Percentiles rank a stretch among this genome's conserved stretches.
Conservation (phyloP, 2,329 filamentous ascomycete species). For the Penicillium sp. region DNA sequence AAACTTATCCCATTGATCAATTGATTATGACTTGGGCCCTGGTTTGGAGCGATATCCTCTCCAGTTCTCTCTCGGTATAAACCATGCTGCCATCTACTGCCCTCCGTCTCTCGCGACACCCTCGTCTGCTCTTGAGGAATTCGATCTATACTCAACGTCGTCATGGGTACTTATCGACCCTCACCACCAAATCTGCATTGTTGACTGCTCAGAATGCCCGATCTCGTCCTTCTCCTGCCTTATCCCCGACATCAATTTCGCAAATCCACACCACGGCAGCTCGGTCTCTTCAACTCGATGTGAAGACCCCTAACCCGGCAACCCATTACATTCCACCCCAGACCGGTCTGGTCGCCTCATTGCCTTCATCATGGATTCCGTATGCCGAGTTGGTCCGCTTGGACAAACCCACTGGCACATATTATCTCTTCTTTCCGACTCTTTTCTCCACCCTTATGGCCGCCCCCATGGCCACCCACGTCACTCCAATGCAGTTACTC, state of each 20-base stretch:
- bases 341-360: slow-evolving; percentile 45
- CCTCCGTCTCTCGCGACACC: not conserved
- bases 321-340: slow-evolving; percentile 47
- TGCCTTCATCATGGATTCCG: slow-evolving; percentile 55
- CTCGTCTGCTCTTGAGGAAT: not conserved
- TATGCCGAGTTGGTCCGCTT: slow-evolving; percentile 57
- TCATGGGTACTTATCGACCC: not conserved
- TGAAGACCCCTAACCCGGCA: slow-evolving; percentile 2
- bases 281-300: not conserved
- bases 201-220: not conserved
- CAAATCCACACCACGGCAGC: not conserved
- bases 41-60: not conserved
- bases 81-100: not conserved
- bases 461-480: slow-evolving; percentile 39
- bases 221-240: not conserved
- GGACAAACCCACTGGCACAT: slow-evolving; percentile 53
- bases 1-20: too few relatives aligned
- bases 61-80: not conserved
- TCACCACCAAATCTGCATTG: not conserved
- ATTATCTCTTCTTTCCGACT: slow-evolving; percentile 56
- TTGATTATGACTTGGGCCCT: not conserved
- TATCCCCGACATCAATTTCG: not conserved
- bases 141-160: not conserved
- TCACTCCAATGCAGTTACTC: slow-evolving; percentile 35
- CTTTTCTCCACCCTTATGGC: slow-evolving; percentile 49